These are phyloP conservation scores for Saccharomycopsis amapae DNA, from an alignment of 805 yeast species.

Conservation along the genomic window DNA sequence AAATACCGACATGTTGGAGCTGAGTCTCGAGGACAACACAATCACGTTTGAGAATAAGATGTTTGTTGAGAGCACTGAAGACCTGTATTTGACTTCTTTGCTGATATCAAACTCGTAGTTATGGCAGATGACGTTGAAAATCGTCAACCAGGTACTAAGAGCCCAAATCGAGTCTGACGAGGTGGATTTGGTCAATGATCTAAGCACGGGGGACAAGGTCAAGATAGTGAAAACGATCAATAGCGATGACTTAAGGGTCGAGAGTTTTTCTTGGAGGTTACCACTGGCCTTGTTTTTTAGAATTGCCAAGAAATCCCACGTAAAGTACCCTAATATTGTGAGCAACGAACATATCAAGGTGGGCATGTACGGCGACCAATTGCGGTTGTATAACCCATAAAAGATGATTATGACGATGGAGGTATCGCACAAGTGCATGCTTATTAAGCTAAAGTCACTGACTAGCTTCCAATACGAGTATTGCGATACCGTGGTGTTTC, in stretches of 20 bases:
- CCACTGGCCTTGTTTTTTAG: slow-evolving; percentile 4
- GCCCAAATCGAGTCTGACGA: slow-evolving; percentile 96
- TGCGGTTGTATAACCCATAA: slow-evolving; percentile 43
- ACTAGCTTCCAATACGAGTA: slow-evolving; percentile 59
- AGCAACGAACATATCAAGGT: slow-evolving; percentile 30
- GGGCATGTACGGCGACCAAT: slow-evolving; percentile 46
- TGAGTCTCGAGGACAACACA: slow-evolving; percentile 81
- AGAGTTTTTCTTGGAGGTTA: slow-evolving; percentile 21
- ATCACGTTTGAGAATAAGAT: slow-evolving; percentile 79
- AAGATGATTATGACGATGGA: slow-evolving; percentile 64
- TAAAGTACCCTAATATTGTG: slow-evolving; percentile 32
- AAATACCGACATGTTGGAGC: slow-evolving; percentile 69
- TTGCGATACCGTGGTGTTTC: slow-evolving; percentile 66
- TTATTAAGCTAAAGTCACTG: slow-evolving; percentile 63
- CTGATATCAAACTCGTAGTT: slow-evolving; percentile 55
- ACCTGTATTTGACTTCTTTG: slow-evolving; percentile 20
- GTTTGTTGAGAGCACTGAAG: slow-evolving; percentile 64
- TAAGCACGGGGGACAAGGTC: slow-evolving; percentile 82
- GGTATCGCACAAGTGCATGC: slow-evolving; percentile 58
- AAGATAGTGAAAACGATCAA: slow-evolving; percentile 64
- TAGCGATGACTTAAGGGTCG: slow-evolving; percentile 53
- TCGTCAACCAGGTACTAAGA: slow-evolving; percentile 67
- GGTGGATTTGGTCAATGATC: slow-evolving; percentile 81
- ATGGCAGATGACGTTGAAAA: slow-evolving; percentile 59
- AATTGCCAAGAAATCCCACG: slow-evolving; percentile 23